Evolutionary conservation across 495 filamentous ascomycete genomes (phyloP).

Genomic region (Cercophora samala): DNA sequence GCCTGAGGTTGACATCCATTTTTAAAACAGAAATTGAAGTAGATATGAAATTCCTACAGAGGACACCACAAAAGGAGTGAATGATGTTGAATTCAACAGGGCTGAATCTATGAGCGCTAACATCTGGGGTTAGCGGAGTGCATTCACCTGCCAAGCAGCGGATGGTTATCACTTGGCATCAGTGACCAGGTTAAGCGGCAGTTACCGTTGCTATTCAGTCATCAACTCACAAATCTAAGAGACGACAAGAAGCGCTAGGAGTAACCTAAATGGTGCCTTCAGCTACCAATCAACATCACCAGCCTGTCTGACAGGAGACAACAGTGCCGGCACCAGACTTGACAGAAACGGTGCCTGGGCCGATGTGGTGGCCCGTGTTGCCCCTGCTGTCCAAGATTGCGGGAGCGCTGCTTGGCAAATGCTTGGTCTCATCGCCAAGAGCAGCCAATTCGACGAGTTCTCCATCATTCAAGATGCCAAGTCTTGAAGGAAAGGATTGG

Average conservation of each 20-base stretch:
- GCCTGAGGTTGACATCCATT: too few species aligned
- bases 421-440: neutral
- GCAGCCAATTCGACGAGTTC: neutral
- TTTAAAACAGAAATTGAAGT: neutral
- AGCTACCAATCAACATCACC: neutral
- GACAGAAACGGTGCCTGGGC: neutral
- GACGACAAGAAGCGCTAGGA: neutral
- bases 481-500: neutral
- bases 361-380: neutral
- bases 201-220: neutral
- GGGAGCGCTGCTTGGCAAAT: neutral
- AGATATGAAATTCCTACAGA: neutral
- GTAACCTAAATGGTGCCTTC: neutral
- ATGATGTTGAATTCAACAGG: neutral
- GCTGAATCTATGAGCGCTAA: neutral
- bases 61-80: neutral
- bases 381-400: neutral
- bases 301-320: neutral
- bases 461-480: neutral
- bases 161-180: neutral
- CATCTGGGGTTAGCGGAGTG: neutral
- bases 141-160: neutral
- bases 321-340: neutral
- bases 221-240: too few species aligned
- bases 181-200: neutral